Conservation (phyloP, 768 basidiomycete genomes). For the Boletus vinaceobasis region DNA sequence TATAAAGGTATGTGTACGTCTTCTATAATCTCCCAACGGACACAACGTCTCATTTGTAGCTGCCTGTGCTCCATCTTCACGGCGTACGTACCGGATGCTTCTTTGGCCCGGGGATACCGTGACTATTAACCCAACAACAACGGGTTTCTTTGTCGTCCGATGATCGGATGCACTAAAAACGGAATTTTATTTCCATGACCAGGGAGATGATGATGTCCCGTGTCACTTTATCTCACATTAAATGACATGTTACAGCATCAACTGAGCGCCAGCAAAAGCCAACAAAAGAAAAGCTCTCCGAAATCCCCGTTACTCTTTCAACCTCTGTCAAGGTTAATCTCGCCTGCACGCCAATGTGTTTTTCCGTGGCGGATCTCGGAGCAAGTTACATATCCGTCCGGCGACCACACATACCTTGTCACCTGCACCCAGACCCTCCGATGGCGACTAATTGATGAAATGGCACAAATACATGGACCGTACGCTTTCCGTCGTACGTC, state of each 20-base stretch:
- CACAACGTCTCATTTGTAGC: slow-evolving; percentile 8
- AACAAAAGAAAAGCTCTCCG: slow-evolving; percentile 9
- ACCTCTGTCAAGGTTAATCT: slow-evolving; percentile 26
- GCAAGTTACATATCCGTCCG: neutral
- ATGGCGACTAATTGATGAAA: neutral
- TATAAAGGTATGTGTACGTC: slow-evolving; percentile 8
- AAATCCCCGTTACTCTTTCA: slow-evolving; percentile 13
- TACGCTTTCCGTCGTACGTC: neutral
- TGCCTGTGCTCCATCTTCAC: slow-evolving; percentile 14
- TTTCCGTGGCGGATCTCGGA: slow-evolving; percentile 15
- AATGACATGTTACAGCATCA: slow-evolving; percentile 20
- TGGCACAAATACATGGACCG: neutral
- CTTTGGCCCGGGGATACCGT: slow-evolving; percentile 10
- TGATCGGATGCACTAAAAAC: slow-evolving; percentile 15
- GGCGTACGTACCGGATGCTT: slow-evolving; percentile 17
- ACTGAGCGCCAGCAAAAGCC: slow-evolving; percentile 4
- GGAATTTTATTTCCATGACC: slow-evolving; percentile 14
- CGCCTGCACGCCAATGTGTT: slow-evolving; percentile 1
- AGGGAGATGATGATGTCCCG: slow-evolving; percentile 3
- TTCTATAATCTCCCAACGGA: slow-evolving; percentile 4
- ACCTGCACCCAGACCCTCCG: neutral
- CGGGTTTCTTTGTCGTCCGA: slow-evolving; percentile 15
- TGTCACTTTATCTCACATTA: slow-evolving; percentile 22
- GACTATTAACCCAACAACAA: slow-evolving; percentile 7
- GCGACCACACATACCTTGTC: neutral